These are phyloP conservation scores for Cutaneotrichosporon curvatum DNA, from an alignment of 1,284 basidiomycete genomes.

Conservation along the genomic window DNA sequence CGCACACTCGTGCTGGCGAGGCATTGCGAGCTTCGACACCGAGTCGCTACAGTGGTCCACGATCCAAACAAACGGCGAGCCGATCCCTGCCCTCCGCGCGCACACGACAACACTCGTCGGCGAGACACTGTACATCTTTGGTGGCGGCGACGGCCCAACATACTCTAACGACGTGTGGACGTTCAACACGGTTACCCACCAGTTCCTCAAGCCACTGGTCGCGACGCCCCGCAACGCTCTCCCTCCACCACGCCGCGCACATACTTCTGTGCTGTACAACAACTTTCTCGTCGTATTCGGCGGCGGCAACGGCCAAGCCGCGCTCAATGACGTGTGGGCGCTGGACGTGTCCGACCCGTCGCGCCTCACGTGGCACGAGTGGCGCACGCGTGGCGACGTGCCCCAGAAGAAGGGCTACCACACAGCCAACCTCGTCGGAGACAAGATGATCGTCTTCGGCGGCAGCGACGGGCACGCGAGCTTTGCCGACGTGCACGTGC, in stretches of 20 bases:
- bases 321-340: conserved; percentile 84
- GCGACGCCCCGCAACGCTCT: conserved; percentile 34
- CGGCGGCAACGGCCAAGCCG: conserved; percentile 80
- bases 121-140: conserved; percentile 67
- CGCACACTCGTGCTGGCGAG: conserved; percentile 61
- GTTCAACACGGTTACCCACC: conserved; percentile 67
- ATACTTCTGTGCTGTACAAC: conserved; percentile 70
- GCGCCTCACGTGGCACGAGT: conserved; percentile 51
- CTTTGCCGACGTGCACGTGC: conserved; percentile 79
- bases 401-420: conserved; percentile 73
- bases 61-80: conserved; percentile 63
- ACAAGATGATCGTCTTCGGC: conserved; percentile 52
- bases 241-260: conserved; percentile 70
- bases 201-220: conserved; percentile 53
- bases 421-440: conserved; percentile 76
- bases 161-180: conserved; percentile 61
- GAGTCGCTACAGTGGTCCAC: conserved; percentile 87
- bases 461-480: conserved; percentile 52
- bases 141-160: conserved; percentile 69
- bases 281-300: conserved; percentile 79
- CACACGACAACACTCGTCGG: conserved; percentile 83
- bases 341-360: conserved; percentile 54
- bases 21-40: conserved; percentile 78
- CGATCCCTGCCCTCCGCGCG: conserved; percentile 74
- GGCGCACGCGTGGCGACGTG: conserved; percentile 40